These are phyloP conservation scores for Amylocarpus encephaloides DNA, from an alignment of 2,329 filamentous ascomycete species.

Conservation along the genomic window DNA sequence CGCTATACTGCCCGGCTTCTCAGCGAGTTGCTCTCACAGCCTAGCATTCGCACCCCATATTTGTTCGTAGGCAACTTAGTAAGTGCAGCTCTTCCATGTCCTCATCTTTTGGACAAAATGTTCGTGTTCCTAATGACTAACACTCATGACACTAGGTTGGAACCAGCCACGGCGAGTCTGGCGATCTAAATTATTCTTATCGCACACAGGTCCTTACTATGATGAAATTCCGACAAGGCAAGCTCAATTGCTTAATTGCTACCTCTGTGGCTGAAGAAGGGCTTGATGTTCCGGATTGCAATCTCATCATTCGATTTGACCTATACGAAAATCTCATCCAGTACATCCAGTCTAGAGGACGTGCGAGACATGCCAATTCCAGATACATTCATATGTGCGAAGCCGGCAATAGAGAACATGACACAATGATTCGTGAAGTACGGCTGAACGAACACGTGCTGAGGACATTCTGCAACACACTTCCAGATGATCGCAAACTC, in stretches of 20 bases:
- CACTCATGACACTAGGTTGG: slow-evolving; percentile 35
- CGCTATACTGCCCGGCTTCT: slow-evolving; percentile 72
- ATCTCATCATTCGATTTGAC: slow-evolving; percentile 70
- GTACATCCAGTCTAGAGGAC: slow-evolving; percentile 87
- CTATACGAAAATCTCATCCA: slow-evolving; percentile 86
- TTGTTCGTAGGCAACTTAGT: slow-evolving; percentile 60
- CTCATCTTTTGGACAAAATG: neutral
- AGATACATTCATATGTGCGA: slow-evolving; percentile 84
- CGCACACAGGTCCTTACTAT: slow-evolving; percentile 70
- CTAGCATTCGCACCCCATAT: slow-evolving; percentile 48
- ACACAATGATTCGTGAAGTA: slow-evolving; percentile 50
- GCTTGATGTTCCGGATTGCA: slow-evolving; percentile 62
- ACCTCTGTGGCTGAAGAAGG: slow-evolving; percentile 64
- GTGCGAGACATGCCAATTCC: slow-evolving; percentile 72
- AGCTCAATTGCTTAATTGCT: slow-evolving; percentile 58
- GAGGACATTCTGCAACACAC: slow-evolving; percentile 65
- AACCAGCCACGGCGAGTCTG: slow-evolving; percentile 41
- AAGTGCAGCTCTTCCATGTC: slow-evolving; percentile 19
- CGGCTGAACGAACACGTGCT: slow-evolving; percentile 56
- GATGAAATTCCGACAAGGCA: slow-evolving; percentile 53
- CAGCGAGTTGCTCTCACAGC: slow-evolving; percentile 56
- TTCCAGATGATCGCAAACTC: slow-evolving; percentile 70
- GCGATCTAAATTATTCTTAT: slow-evolving; percentile 55
- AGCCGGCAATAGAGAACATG: slow-evolving; percentile 56
- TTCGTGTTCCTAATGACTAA: neutral